These are phyloP conservation scores for Sisymbrium altissimum DNA, from an alignment of 345 rosid species.

Conservation along the genomic window DNA sequence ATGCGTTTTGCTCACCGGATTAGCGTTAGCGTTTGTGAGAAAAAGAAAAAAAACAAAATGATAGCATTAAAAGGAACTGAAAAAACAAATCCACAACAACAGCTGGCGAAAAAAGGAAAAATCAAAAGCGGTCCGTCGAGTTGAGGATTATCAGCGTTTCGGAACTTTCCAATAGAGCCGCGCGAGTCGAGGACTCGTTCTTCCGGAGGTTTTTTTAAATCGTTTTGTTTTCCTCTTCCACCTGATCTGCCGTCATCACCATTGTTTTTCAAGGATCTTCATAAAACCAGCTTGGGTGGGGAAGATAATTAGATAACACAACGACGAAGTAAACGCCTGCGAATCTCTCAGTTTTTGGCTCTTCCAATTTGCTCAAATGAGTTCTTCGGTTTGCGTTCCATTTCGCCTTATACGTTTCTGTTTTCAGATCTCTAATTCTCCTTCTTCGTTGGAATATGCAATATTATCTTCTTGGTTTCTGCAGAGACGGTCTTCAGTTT, in stretches of 20 bases:
- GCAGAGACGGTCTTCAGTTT: slow-evolving; percentile 12
- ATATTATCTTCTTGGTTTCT: not conserved
- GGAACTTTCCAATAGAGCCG: slow-evolving; percentile 3
- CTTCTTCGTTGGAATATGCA: not conserved
- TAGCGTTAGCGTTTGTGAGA: slow-evolving; percentile 8
- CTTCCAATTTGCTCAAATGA: slow-evolving; percentile 12
- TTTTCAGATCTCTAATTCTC: slow-evolving; percentile 26
- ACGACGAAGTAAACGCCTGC: slow-evolving; percentile 6
- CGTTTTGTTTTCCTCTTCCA: not conserved
- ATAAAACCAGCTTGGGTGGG: not conserved
- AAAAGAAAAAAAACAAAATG: not conserved
- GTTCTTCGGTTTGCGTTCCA: slow-evolving; percentile 19
- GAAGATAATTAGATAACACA: not conserved
- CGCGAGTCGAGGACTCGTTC: slow-evolving; percentile 10
- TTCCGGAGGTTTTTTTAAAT: slow-evolving; percentile 1
- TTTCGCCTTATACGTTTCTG: not conserved
- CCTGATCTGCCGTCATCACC: slow-evolving; percentile 9
- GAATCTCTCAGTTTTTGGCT: not conserved
- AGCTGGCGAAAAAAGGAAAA: slow-evolving; percentile 5
- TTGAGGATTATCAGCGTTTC: slow-evolving; percentile 10
- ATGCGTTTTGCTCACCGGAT: not conserved
- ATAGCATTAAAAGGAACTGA: not conserved
- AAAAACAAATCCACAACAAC: slow-evolving; percentile 8
- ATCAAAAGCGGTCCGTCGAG: not conserved
- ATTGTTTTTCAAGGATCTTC: slow-evolving; percentile 9